phyloP scores from a whole-genome alignment of 1,284 basidiomycete species.

The Pyrrhoderma noxium region DNA sequence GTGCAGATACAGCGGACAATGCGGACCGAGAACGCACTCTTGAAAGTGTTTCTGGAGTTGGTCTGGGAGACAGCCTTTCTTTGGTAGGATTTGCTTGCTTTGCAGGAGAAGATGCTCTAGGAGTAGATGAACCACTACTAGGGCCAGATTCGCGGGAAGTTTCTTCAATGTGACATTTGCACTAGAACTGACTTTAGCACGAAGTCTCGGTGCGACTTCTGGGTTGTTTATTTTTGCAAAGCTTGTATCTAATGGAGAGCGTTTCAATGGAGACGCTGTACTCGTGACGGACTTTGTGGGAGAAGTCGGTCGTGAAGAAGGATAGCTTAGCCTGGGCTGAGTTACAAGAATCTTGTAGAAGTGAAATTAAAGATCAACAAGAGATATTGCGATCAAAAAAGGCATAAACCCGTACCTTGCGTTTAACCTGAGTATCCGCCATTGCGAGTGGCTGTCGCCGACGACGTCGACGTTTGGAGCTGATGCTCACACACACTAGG shows the following conservation, averaged over 20 bases:
- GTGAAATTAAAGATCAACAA: neutral
- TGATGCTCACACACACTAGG: too few species aligned
- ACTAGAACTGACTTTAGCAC: constrained; percentile 53
- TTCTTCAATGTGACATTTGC: constrained; percentile 40
- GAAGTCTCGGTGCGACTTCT: constrained; percentile 31
- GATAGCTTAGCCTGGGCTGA: constrained; percentile 27
- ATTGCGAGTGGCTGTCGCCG: constrained; percentile 6
- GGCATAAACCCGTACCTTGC: constrained; percentile 15
- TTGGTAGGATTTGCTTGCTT: constrained; percentile 27
- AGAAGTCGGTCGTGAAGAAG: constrained; percentile 23
- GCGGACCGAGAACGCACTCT: constrained; percentile 21
- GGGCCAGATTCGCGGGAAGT: constrained; percentile 20
- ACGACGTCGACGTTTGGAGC: neutral
- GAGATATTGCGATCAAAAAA: neutral
- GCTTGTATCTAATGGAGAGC: neutral
- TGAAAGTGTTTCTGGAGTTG: constrained; percentile 20
- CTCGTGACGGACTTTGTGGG: constrained; percentile 27
- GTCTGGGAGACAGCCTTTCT: constrained; percentile 19
- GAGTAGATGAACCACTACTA: constrained; percentile 19
- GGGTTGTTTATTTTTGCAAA: too few species aligned
- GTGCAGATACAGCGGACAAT: constrained; percentile 18
- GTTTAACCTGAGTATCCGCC: constrained; percentile 15
- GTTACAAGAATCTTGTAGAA: constrained; percentile 32
- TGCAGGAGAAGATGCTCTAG: constrained; percentile 38
- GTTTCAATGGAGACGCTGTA: constrained; percentile 47